Conservation (phyloP, 192 early-diverging fungal genomes). For the Backusella psychrophila region DNA sequence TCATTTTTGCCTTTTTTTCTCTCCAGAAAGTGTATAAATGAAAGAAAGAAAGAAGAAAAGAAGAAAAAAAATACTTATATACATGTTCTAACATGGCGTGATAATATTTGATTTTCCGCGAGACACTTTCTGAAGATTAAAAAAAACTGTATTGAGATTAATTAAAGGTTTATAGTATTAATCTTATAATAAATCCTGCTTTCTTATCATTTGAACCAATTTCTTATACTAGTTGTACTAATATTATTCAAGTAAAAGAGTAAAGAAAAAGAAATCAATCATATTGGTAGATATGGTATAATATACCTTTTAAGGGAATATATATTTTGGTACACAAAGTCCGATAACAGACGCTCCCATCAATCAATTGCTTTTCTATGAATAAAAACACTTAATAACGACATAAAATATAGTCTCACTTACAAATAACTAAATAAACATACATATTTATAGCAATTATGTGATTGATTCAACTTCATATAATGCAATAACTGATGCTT, state of each 20-base stretch:
- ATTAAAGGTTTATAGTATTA: neutral
- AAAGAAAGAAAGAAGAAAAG: neutral
- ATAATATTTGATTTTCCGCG: slow-evolving; percentile 13
- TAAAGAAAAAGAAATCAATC: neutral
- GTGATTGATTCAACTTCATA: neutral
- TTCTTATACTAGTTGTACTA: neutral
- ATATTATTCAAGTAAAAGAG: neutral
- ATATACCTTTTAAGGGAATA: neutral
- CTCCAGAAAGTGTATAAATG: neutral
- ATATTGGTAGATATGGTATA: neutral
- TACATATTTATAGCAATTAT: neutral
- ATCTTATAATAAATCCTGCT: neutral
- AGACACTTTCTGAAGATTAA: neutral
- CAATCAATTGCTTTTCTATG: neutral
- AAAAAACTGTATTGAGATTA: neutral
- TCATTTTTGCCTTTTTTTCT: neutral
- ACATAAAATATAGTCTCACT: neutral
- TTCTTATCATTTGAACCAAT: neutral
- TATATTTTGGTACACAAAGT: neutral
- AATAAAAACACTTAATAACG: neutral
- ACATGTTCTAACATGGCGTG: neutral
- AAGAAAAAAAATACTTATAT: neutral
- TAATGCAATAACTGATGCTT: neutral
- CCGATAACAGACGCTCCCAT: neutral
- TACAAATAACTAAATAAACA: neutral